Evolutionary conservation across 345 rosid genomes (phyloP), one percentile per base, ranked within the genome.

Genomic region (Gossypium mustelinum): DNA sequence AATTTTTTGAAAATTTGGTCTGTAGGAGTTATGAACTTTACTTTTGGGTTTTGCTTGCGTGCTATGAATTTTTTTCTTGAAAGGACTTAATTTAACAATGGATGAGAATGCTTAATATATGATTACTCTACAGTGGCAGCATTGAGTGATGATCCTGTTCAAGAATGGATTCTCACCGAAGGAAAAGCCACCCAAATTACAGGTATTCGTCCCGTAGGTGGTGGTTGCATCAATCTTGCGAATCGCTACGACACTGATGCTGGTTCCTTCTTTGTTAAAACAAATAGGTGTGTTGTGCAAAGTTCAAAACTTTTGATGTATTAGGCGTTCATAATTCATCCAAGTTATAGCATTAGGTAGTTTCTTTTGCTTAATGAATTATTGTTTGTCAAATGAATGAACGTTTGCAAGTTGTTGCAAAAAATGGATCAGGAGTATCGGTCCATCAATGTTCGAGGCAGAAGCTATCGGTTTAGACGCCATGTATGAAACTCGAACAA

Each of bases 381-480:
- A 7, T 41, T 54, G 44, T 29, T 56, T 70, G 41, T 45, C 11
- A 45, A 60, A 68, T 66, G 69, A 70, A 60, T 73, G 61, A 67
- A 27, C 77, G 6, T n/a, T 79, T 56, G 52, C 16, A 55, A 75
- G 41, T 24, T 72, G 59, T 76, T 17, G 45, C 60, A 57, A 61
- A 45, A 29, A 41, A 50, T 77, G 76, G 24, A 51, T 73, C 84
- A 94, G 98, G 94, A 76, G 90, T 71, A 86, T 94, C 20, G 94
- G 93, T 73, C 95, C 93, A 47, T 82, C 84, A 17, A 92, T 94
- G 98, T 92, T 94, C 52, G 90, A 94, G 76, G 97, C 86, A 73
- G 97, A 94, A 75, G 95, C 97, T 83, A 92, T 89, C 78, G 97
- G 98, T 77, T 86, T 94, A 51, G 87, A 84, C 9, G 94, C 98